Evolutionary conservation across 352 stramenopile genomes (phyloP), one percentile per base, ranked within the genome.

Genomic region (Aphanomyces astaci): DNA sequence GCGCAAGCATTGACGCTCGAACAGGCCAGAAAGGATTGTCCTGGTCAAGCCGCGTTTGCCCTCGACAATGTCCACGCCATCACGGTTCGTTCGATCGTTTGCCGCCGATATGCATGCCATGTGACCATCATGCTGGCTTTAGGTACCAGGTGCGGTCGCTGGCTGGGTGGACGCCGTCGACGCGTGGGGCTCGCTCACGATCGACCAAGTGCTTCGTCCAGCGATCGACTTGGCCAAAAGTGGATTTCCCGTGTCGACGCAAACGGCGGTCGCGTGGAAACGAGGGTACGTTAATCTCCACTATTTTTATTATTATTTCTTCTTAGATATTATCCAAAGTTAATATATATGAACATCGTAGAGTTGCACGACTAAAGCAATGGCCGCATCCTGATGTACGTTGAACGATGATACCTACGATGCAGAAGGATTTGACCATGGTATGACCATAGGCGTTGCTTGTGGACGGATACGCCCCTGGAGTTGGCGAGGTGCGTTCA

Each of bases 121-220:
- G 27, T 31, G 5, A 13, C 1, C 19, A 13, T 39, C 19, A 49
- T 28, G 2, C 15, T 68, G 73, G 10, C 74, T 94, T 9, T 94
- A 87, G 36, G 86, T 99, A 19, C 96, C 96, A 3, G 96, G 96
- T 22, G 87, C 96, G 1, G 94, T 96, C 51, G 79, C 83, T 19
- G 95, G 84, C 27, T 99, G 95, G 92, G 80, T 92, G 45, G 94
- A 98, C 77, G 80, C 94, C 0, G 72, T 98, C 39, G 75, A 86
- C 11, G 69, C 73, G 3, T 98, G 89, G 73, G 94, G 95, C 11
- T 84, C 81, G 7, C 69, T 98, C 46, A 73, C 78, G 4, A 76
- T 98, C 36, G 72, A 72, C 11, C 54, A 98, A 63, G 73, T 98
- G 11, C 76, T 99, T 13, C 78, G 83, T 64, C 96, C 95, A 2